A percentile compares a stretch with the other conserved stretches of the same genome.
phyloP scores from a whole-genome alignment of 768 basidiomycete genomes.

The Xanthoconium stramineum region DNA sequence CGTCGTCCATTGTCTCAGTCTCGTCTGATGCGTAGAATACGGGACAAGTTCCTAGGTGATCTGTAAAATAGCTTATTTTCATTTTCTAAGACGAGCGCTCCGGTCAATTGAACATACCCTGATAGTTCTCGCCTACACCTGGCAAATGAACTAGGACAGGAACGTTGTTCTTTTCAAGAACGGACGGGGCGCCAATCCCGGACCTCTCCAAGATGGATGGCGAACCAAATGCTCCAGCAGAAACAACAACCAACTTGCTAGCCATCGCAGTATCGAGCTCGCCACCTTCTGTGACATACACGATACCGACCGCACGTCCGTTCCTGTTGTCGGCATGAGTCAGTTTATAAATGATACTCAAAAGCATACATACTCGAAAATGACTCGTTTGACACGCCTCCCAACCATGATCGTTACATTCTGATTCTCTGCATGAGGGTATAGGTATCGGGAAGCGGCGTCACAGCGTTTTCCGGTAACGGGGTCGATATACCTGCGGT shows the following conservation, averaged over 20 bases:
- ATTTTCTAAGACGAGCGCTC: background rate
- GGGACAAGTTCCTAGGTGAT: constrained; percentile 29
- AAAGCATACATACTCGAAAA: background rate
- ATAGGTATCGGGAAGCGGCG: constrained; percentile 36
- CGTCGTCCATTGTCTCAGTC: constrained; percentile 45
- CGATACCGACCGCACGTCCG: constrained; percentile 37
- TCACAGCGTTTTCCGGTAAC: constrained; percentile 35
- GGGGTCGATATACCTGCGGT: constrained; percentile 49
- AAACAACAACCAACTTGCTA: constrained; percentile 44
- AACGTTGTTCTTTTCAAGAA: constrained; percentile 49
- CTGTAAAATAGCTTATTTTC: background rate
- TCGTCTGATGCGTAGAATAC: constrained; percentile 42
- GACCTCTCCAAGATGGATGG: constrained; percentile 58
- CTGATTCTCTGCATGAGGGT: constrained; percentile 27
- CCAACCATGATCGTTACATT: constrained; percentile 34
- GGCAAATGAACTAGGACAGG: constrained; percentile 58
- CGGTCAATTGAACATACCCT: constrained; percentile 33
- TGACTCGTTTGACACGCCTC: constrained; percentile 10
- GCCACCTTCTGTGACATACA: constrained; percentile 29
- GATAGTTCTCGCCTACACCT: constrained; percentile 72
- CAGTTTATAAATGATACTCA: background rate
- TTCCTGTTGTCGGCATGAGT: constrained; percentile 18
- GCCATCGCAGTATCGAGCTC: constrained; percentile 26
- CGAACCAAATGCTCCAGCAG: constrained; percentile 54
- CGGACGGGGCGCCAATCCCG: constrained; percentile 57